Evolutionary conservation across 352 stramenopile species (phyloP).

Genomic region (Saprolegnia diclina): DNA sequence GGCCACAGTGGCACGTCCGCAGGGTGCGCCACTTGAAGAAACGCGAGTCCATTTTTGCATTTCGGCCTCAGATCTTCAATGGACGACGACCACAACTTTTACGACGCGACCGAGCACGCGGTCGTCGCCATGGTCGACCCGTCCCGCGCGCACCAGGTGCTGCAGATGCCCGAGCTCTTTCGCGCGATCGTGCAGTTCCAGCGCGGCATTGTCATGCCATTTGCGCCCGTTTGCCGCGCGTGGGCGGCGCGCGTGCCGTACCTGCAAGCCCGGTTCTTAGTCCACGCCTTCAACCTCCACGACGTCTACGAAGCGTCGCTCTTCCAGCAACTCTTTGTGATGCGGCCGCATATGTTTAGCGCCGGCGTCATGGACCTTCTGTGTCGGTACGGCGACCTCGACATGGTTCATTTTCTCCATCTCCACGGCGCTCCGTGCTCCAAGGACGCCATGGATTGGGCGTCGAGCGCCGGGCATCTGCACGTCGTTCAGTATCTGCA

Average conservation of each 20-base stretch:
- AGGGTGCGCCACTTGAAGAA: slow-evolving; percentile 1
- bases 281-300: slow-evolving; percentile 11
- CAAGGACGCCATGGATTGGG: slow-evolving; percentile 28
- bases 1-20: slow-evolving; percentile 9
- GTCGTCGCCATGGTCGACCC: neutral
- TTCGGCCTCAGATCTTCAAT: neutral
- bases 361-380: slow-evolving; percentile 22
- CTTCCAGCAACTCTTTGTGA: slow-evolving; percentile 15
- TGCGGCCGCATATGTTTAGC: slow-evolving; percentile 23
- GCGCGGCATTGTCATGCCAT: neutral
- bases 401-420: slow-evolving; percentile 25
- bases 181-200: slow-evolving; percentile 18
- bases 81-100: slow-evolving; percentile 20
- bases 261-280: slow-evolving; percentile 16
- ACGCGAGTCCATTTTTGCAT: slow-evolving; percentile 12
- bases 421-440: slow-evolving; percentile 13
- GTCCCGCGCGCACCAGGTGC: slow-evolving; percentile 16
- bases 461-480: slow-evolving; percentile 17
- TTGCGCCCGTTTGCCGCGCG: slow-evolving; percentile 18
- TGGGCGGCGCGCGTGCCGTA: slow-evolving; percentile 16
- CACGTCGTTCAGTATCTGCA: slow-evolving; percentile 27
- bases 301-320: neutral
- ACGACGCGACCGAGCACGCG: neutral
- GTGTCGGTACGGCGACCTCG: slow-evolving; percentile 2
- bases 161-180: slow-evolving; percentile 22